Percentiles rank a stretch among this genome's conserved stretches.
Evolutionary conservation across 257 asterid species (phyloP).

Genomic region (Galeopsis tetrahit): DNA sequence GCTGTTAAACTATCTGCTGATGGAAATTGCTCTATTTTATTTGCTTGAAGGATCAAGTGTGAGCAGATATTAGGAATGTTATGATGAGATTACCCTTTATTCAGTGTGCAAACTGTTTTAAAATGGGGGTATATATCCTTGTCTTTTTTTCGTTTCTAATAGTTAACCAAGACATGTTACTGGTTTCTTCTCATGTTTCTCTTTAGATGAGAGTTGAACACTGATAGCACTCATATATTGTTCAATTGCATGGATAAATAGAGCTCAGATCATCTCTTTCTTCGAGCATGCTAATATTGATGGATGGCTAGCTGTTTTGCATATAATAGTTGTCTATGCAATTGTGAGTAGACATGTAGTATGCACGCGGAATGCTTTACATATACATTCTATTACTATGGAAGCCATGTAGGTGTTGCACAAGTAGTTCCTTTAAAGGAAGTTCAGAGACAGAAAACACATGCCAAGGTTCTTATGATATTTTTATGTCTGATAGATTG

Average conservation of each 20-base stretch:
- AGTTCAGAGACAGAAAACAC: not conserved
- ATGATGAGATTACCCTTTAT: not conserved
- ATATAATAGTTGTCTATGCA: not conserved
- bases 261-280: not conserved
- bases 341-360: not conserved
- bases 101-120: not conserved
- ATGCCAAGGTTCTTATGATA: not conserved
- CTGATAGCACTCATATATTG: not conserved
- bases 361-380: not conserved
- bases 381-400: not conserved
- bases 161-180: not conserved
- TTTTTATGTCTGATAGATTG: not conserved
- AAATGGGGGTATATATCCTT: not conserved
- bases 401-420: not conserved
- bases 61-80: not conserved
- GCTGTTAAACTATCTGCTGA: not conserved
- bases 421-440: not conserved
- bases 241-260: not conserved
- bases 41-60: not conserved
- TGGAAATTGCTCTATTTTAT: not conserved
- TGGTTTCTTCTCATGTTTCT: not conserved
- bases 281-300: not conserved
- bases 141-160: not conserved
- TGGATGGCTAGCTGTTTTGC: not conserved
- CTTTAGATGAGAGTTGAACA: not conserved